Percentiles rank a stretch among this genome's conserved stretches.
Conservation (phyloP, 306 rosid genomes). For the Fragaria iinumae region DNA sequence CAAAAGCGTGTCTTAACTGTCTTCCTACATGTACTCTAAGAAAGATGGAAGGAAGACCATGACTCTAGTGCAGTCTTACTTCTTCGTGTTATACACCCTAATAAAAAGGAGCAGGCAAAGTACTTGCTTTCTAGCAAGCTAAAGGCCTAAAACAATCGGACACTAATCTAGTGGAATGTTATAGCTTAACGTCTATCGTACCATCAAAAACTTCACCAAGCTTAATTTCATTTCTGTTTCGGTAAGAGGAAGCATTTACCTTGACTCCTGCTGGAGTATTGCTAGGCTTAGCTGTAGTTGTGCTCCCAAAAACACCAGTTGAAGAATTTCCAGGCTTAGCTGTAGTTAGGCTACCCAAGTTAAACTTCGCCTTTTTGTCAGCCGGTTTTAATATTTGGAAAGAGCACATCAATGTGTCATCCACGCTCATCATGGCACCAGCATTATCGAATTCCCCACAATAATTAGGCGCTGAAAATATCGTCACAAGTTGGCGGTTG, state of each 20-base stretch:
- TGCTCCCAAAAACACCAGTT: constrained; percentile 38
- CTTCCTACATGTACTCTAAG: background rate
- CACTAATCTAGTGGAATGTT: background rate
- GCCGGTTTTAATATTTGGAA: constrained; percentile 93
- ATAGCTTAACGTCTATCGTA: background rate
- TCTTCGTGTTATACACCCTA: background rate
- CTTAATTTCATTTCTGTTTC: background rate
- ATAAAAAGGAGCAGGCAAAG: background rate
- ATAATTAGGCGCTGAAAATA: constrained; percentile 95
- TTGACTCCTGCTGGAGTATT: constrained; percentile 38
- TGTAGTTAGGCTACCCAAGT: constrained; percentile 63
- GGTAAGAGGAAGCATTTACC: constrained; percentile 28
- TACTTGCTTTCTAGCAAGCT: background rate
- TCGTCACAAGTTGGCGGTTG: constrained; percentile 79
- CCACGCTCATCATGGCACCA: constrained; percentile 99
- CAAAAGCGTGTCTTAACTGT: background rate
- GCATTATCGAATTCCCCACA: constrained; percentile 97
- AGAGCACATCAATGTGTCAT: constrained; percentile 92
- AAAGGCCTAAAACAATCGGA: background rate
- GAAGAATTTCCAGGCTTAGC: constrained; percentile 76
- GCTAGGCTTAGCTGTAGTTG: constrained; percentile 34
- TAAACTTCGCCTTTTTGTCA: constrained; percentile 50
- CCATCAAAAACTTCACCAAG: background rate
- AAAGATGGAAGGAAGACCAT: background rate
- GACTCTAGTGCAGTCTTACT: background rate